Evolutionary conservation across 495 filamentous ascomycete genomes (phyloP), one percentile per base, ranked within the genome.

Genomic region (Tetracladium marchalianum): DNA sequence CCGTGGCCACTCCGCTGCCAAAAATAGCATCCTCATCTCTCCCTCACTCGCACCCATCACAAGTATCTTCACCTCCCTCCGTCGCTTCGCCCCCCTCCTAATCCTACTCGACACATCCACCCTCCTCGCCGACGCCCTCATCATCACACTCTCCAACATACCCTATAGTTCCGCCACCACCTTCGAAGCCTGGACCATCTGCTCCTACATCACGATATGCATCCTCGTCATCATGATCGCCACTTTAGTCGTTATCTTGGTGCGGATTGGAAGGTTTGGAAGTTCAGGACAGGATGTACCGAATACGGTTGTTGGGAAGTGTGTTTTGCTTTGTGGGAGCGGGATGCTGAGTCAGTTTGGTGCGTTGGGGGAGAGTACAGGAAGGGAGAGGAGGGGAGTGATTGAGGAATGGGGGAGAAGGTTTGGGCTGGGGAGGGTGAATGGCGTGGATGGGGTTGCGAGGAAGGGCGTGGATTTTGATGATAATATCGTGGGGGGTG

Each of bases 131-230:
- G 50, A 52, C 17, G 43, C 44, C 36, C 44, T 52, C 8, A 39
- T 44, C 8, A 19, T 52, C 12, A 22, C 15, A 10, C 44, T 52
- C 11, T 38, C 50, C 16, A 52, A 52, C 50, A 41, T 43, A 11
- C 22, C 39, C 19, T 52, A 43, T 24, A 39, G 22, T 1, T 16
- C 50, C 19, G 50, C 39, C 1, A 52, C 31, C 13, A 52, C 50
- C 11, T 33, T 47, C 34, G 9, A 16, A 5, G 44, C 50, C 11
- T 47, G 43, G 15, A 39, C 5, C 2, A 35, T 43, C 13, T 52
- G 44, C 32, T 38, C 27, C 33, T 27, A 7, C 11, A 11, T 44
- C 11, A 33, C 39, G 8, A 47, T 43, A 1, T 12, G 33, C 0
- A 47, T 44, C 19, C 39, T 52, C 1, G 1, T 37, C 6, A 39